These are phyloP conservation scores for Serendipita vermifera DNA, from an alignment of 768 basidiomycete species.

Conservation along the genomic window DNA sequence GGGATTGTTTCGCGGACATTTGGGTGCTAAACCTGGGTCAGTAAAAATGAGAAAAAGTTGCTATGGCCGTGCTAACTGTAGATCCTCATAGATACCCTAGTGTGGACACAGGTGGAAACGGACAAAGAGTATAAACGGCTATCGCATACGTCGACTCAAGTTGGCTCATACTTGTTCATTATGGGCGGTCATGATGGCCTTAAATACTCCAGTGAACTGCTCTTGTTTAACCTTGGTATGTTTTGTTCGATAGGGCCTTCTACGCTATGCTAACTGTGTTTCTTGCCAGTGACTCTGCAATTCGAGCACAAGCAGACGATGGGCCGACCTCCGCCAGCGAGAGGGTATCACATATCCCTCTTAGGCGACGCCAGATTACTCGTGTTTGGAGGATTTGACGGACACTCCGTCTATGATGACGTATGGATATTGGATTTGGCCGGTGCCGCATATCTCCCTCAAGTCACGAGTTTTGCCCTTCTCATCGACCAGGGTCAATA, in stretches of 20 bases:
- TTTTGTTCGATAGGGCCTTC: slow-evolving; percentile 12
- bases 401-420: slow-evolving; percentile 56
- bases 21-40: slow-evolving; percentile 77
- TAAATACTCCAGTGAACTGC: slow-evolving; percentile 54
- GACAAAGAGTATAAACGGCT: slow-evolving; percentile 44
- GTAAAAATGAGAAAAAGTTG: too few species aligned
- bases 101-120: slow-evolving; percentile 24
- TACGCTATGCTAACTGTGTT: neutral
- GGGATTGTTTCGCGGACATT: slow-evolving; percentile 76
- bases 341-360: slow-evolving; percentile 77
- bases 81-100: slow-evolving; percentile 20
- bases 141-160: slow-evolving; percentile 77
- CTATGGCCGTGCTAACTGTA: neutral
- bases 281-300: slow-evolving; percentile 55
- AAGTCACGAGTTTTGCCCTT: slow-evolving; percentile 66
- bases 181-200: slow-evolving; percentile 77
- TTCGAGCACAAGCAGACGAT: slow-evolving; percentile 61
- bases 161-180: slow-evolving; percentile 85
- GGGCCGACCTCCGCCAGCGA: slow-evolving; percentile 54
- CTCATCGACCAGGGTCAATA: neutral
- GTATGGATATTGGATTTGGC: slow-evolving; percentile 76
- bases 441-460: slow-evolving; percentile 77
- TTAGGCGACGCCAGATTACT: slow-evolving; percentile 77
- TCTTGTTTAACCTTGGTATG: slow-evolving; percentile 78
- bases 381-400: slow-evolving; percentile 68